phyloP scores from a whole-genome alignment of 75 land plant genomes.

The Ceratopteris richardii region DNA sequence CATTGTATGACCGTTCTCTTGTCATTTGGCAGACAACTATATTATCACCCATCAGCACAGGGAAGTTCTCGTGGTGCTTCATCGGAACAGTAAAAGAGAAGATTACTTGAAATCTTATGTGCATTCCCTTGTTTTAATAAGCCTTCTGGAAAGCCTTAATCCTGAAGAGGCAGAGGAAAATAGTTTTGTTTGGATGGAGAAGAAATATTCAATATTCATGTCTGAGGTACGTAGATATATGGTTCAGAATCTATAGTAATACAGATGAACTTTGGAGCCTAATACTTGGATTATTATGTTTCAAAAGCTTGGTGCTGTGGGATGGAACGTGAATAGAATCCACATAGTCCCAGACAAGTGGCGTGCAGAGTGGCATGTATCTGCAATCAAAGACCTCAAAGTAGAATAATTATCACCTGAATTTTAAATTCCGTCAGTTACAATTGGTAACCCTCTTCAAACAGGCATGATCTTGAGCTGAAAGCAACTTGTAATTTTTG shows the following conservation, averaged over 20 bases:
- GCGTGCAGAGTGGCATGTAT: conserved; percentile 30
- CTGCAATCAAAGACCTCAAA: not conserved
- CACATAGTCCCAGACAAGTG: conserved; percentile 18
- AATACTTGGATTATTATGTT: not conserved
- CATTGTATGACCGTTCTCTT: too few species aligned
- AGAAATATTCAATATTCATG: conserved; percentile 10
- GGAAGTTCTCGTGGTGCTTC: conserved; percentile 21
- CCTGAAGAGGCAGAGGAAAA: conserved; percentile 10
- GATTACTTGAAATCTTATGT: conserved; percentile 26
- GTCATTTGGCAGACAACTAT: conserved; percentile 18
- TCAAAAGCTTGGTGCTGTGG: conserved; percentile 20
- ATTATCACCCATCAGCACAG: conserved; percentile 12
- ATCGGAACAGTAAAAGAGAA: conserved; percentile 13
- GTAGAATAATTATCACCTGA: not conserved
- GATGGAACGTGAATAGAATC: conserved; percentile 27
- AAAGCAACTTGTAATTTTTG: too few species aligned
- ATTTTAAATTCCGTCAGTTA: too few species aligned
- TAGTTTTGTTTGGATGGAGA: conserved; percentile 20
- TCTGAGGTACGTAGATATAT: conserved; percentile 13
- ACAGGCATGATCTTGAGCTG: too few species aligned
- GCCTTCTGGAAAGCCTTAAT: not conserved
- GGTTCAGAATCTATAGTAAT: not conserved
- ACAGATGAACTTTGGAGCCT: conserved; percentile 2
- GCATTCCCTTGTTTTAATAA: conserved; percentile 19
- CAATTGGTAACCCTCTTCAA: too few species aligned